Percentiles rank a stretch among this genome's conserved stretches.
Evolutionary conservation across 2,329 filamentous ascomycete genomes (phyloP).

Genomic region (Onygenales sp.): DNA sequence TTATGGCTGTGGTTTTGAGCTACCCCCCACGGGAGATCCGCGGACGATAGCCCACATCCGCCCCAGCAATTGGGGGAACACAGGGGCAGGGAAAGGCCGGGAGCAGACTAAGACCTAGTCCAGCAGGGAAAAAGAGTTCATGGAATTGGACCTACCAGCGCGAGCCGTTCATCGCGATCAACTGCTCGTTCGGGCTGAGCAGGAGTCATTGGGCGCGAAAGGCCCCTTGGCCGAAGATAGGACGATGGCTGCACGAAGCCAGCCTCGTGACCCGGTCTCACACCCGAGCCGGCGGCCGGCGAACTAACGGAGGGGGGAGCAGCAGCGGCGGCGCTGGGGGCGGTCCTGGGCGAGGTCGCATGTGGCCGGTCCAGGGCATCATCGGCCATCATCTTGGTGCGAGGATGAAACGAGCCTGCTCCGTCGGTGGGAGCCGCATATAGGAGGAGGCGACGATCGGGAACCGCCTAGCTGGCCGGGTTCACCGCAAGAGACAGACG

Average conservation of each 20-base stretch:
- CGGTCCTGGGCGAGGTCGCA: conserved; percentile 11
- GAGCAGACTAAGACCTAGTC: not conserved
- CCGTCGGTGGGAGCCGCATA: conserved; percentile 10
- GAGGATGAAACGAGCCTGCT: conserved; percentile 9
- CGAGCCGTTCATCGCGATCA: conserved; percentile 41
- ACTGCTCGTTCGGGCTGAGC: conserved; percentile 34
- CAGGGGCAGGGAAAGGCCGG: not conserved
- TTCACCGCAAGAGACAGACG: not conserved
- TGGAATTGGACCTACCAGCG: conserved; percentile 31
- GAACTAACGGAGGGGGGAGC: conserved; percentile 10
- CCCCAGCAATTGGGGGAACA: not conserved
- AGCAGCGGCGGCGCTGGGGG: conserved; percentile 3
- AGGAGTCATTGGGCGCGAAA: conserved; percentile 33
- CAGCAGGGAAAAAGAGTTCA: conserved; percentile 3
- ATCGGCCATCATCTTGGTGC: conserved; percentile 17
- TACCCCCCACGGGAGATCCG: not conserved
- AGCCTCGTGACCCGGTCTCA: conserved; percentile 30
- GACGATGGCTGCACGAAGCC: conserved; percentile 41
- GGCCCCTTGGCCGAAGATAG: conserved; percentile 33
- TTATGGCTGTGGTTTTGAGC: not conserved
- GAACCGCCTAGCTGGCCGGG: conserved; percentile 5
- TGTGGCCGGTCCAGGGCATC: conserved; percentile 17
- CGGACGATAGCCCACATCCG: not conserved
- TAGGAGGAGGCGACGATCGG: conserved; percentile 3
- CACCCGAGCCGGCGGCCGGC: conserved; percentile 7